These are phyloP conservation scores for Ciborinia camelliae DNA, from an alignment of 2,329 filamentous ascomycete species.

Conservation along the genomic window DNA sequence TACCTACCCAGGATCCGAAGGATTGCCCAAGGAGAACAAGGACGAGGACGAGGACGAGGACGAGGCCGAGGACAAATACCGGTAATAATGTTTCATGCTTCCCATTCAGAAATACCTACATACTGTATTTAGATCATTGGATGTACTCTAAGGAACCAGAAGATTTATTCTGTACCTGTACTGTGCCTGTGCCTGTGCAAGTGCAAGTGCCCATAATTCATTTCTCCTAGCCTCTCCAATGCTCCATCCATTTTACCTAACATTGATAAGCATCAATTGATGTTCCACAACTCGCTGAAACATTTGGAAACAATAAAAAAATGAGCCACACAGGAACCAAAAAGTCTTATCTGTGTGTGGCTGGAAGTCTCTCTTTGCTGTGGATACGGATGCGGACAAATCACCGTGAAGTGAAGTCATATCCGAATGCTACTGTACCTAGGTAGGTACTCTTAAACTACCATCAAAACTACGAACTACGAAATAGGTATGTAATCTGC, in stretches of 20 bases:
- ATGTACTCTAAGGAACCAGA: neutral
- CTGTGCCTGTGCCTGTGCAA: neutral
- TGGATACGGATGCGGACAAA: neutral
- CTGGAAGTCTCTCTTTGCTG: neutral
- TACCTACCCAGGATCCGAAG: too few relatives aligned
- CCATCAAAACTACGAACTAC: too few relatives aligned
- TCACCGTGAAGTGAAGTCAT: neutral
- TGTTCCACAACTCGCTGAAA: neutral
- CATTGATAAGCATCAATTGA: neutral
- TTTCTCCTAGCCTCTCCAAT: slow-evolving; percentile 5
- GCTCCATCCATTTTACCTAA: neutral
- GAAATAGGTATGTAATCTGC: too few relatives aligned
- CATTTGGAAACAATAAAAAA: neutral
- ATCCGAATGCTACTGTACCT: too few relatives aligned
- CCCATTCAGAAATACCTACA: too few relatives aligned
- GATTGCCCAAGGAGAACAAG: too few relatives aligned
- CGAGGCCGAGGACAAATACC: too few relatives aligned
- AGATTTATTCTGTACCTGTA: neutral
- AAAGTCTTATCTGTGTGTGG: slow-evolving; percentile 5
- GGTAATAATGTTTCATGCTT: too few relatives aligned
- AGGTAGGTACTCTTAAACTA: too few relatives aligned
- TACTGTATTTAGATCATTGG: too few relatives aligned
- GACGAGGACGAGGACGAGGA: too few relatives aligned
- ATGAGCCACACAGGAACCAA: neutral
- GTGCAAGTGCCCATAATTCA: slow-evolving; percentile 6